Evolutionary conservation across 768 basidiomycete genomes (phyloP).

Genomic region (Pisolithus tinctorius): DNA sequence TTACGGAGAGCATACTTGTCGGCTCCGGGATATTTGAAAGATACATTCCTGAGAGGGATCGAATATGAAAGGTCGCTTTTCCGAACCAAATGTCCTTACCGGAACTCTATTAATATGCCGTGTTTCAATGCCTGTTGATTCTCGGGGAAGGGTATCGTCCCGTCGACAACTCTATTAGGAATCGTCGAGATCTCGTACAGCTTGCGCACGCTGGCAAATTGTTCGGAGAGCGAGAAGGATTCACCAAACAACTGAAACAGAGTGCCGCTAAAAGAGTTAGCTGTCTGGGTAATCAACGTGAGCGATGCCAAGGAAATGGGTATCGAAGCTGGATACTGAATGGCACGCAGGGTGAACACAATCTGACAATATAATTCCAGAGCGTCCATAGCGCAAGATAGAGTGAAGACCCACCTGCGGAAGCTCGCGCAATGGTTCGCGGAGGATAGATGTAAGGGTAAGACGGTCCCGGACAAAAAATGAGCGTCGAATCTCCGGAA

Average conservation of each 20-base stretch:
- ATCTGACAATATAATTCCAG: conserved; percentile 32
- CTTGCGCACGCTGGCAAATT: conserved; percentile 46
- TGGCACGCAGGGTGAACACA: conserved; percentile 56
- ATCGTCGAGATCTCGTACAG: conserved; percentile 60
- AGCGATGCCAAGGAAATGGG: conserved; percentile 61
- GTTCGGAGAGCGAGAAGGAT: conserved; percentile 50
- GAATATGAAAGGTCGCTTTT: conserved; percentile 1
- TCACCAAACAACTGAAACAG: conserved; percentile 49
- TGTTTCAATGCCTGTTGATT: conserved; percentile 34
- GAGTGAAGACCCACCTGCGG: conserved; percentile 43
- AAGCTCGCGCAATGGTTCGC: conserved; percentile 49
- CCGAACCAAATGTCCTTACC: conserved; percentile 26
- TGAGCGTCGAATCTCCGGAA: conserved; percentile 24
- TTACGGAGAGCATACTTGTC: conserved; percentile 46
- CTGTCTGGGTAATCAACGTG: conserved; percentile 50
- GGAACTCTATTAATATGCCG: conserved; percentile 57
- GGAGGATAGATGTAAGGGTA: conserved; percentile 34
- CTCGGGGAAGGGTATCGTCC: conserved; percentile 43
- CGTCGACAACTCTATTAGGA: conserved; percentile 54
- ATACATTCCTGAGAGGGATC: conserved; percentile 46
- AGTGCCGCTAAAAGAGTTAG: conserved; percentile 41
- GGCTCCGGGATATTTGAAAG: conserved; percentile 58
- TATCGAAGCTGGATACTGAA: conserved; percentile 54
- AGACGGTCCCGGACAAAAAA: conserved; percentile 25
- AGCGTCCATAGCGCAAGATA: not conserved